Percentiles rank a stretch among this genome's conserved stretches.
phyloP scores from a whole-genome alignment of 2,329 filamentous ascomycete genomes.

The Coniochaeta hoffmannii region DNA sequence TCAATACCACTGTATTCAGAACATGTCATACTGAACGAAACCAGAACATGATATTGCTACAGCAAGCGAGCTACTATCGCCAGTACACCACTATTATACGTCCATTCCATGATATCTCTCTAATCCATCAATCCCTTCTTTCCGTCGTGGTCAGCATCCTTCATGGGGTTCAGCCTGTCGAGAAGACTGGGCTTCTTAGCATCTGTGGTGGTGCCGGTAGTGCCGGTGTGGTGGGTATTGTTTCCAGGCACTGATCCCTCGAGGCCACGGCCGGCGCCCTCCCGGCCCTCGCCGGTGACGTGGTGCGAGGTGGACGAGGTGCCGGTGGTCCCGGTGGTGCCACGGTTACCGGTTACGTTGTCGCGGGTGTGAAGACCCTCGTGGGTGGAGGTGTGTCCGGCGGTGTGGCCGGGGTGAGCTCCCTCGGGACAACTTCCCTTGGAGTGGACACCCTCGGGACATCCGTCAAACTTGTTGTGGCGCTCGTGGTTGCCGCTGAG shows the following conservation, averaged over 20 bases:
- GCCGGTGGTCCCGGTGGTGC: neutral
- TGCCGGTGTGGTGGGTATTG: neutral
- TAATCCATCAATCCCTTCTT: slow-evolving; percentile 45
- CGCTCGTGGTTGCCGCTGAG: slow-evolving; percentile 47
- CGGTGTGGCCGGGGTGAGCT: neutral
- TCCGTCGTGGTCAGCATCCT: slow-evolving; percentile 46
- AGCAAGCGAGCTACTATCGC: neutral
- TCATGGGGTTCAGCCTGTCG: slow-evolving; percentile 47
- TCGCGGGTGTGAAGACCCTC: neutral
- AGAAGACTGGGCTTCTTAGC: slow-evolving; percentile 37
- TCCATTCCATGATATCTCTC: neutral
- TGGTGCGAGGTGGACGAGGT: neutral
- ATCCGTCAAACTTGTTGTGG: slow-evolving; percentile 51
- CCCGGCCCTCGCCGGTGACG: neutral
- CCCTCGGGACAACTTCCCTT: slow-evolving; percentile 17
- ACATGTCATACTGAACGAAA: neutral
- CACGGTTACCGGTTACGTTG: neutral
- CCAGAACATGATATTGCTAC: neutral
- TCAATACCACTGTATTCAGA: neutral
- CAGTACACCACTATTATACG: neutral
- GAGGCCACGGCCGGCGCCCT: neutral
- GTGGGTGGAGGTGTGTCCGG: neutral
- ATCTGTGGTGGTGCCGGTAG: neutral
- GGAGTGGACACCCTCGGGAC: slow-evolving; percentile 39
- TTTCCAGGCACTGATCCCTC: neutral